phyloP scores from a whole-genome alignment of 768 basidiomycete species.

The Gloeostereum incarnatum region DNA sequence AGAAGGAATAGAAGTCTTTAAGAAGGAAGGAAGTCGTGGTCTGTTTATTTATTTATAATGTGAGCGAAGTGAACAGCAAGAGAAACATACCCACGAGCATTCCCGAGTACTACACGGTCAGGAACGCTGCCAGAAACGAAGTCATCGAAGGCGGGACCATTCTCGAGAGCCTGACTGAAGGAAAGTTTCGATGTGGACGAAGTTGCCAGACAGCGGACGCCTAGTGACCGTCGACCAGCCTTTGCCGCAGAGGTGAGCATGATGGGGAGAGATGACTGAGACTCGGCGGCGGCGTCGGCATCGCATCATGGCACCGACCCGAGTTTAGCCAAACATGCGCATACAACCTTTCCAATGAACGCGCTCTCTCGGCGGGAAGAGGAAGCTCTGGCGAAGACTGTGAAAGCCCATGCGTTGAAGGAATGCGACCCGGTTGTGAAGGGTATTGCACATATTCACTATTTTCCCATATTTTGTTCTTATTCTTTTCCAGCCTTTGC shows the following conservation, averaged over 20 bases:
- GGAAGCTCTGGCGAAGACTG: slow-evolving; percentile 74
- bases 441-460: slow-evolving; percentile 30
- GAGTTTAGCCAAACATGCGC: slow-evolving; percentile 1
- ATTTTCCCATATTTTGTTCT: slow-evolving; percentile 1
- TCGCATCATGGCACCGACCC: slow-evolving; percentile 9
- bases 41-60: slow-evolving; percentile 24
- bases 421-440: slow-evolving; percentile 72
- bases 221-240: slow-evolving; percentile 9
- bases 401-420: slow-evolving; percentile 69
- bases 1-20: slow-evolving; percentile 90
- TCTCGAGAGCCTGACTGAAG: slow-evolving; percentile 45
- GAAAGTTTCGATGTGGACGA: slow-evolving; percentile 23
- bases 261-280: neutral
- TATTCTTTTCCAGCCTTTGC: slow-evolving; percentile 57
- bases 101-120: slow-evolving; percentile 63
- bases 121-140: slow-evolving; percentile 59
- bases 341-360: slow-evolving; percentile 42
- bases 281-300: neutral
- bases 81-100: slow-evolving; percentile 49
- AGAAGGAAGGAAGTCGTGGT: slow-evolving; percentile 76
- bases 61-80: neutral
- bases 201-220: slow-evolving; percentile 36
- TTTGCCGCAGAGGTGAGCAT: slow-evolving; percentile 3
- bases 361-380: slow-evolving; percentile 83
- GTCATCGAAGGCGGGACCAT: slow-evolving; percentile 72